Conservation (phyloP, 768 basidiomycete genomes). For the Leccinum pellstonianum region DNA sequence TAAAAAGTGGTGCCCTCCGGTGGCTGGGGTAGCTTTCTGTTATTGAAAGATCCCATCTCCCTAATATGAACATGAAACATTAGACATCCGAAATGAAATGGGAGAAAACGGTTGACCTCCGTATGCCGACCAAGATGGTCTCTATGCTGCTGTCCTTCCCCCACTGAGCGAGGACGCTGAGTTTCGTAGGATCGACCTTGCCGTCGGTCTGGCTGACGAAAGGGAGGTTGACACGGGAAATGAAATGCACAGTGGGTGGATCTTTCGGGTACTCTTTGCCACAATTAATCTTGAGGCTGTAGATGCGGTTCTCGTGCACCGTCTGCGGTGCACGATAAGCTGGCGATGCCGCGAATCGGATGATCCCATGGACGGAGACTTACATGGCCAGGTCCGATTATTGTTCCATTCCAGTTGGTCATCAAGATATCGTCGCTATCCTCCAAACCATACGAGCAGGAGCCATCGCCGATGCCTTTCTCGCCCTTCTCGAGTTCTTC, state of each 20-base stretch:
- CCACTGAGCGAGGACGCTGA: constrained; percentile 78
- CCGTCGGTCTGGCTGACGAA: constrained; percentile 80
- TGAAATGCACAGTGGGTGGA: constrained; percentile 80
- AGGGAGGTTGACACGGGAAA: constrained; percentile 90
- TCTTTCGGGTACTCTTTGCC: constrained; percentile 70
- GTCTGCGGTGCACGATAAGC: constrained; percentile 51
- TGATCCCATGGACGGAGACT: constrained; percentile 29
- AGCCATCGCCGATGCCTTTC: constrained; percentile 98
- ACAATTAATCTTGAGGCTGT: constrained; percentile 89
- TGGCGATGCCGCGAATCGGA: constrained; percentile 14
- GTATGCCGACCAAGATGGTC: constrained; percentile 87
- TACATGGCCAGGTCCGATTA: constrained; percentile 97
- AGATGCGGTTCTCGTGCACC: constrained; percentile 98
- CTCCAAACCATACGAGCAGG: constrained; percentile 94
- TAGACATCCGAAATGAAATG: constrained; percentile 4
- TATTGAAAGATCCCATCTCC: constrained; percentile 91
- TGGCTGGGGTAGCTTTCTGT: constrained; percentile 94
- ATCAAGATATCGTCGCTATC: constrained; percentile 96
- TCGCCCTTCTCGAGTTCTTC: constrained; percentile 99
- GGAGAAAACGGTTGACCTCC: constrained; percentile 53
- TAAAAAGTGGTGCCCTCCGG: constrained; percentile 80
- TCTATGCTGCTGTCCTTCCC: constrained; percentile 76
- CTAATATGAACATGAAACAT: constrained; percentile 39
- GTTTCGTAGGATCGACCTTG: constrained; percentile 69
- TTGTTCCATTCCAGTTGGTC: constrained; percentile 98